Evolutionary conservation across 2,329 filamentous ascomycete species (phyloP).

Genomic region (Colletotrichum sp.): DNA sequence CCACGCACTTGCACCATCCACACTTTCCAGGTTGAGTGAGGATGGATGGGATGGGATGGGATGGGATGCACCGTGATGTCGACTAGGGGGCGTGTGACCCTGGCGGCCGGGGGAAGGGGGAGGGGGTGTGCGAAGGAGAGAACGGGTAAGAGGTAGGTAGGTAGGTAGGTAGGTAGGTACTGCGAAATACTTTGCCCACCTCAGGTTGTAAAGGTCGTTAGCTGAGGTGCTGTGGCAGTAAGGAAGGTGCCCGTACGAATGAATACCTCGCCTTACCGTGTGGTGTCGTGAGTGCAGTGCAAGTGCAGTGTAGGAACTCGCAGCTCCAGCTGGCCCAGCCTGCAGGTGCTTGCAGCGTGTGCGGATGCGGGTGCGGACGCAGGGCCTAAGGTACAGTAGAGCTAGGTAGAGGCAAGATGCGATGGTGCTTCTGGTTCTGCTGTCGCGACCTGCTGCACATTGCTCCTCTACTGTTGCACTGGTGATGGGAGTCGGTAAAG

Average conservation of each 20-base stretch:
- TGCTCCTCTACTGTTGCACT: background rate
- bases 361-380: background rate
- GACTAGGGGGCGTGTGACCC: background rate
- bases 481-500: background rate
- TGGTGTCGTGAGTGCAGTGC: no score
- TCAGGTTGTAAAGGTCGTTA: no score
- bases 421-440: background rate
- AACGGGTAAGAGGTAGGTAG: background rate
- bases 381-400: background rate
- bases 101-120: background rate
- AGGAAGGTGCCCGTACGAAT: background rate
- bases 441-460: background rate
- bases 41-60: background rate
- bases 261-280: background rate
- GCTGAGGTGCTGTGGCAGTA: no score
- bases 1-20: constrained; percentile 1
- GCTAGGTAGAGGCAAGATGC: background rate
- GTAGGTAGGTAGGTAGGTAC: background rate
- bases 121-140: background rate
- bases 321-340: constrained; percentile 1
- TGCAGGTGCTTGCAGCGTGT: background rate
- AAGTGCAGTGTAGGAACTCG: background rate
- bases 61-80: background rate
- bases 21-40: background rate
- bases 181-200: no score